phyloP scores from a whole-genome alignment of 73 alveolate species.

The Breviolum minutum region DNA sequence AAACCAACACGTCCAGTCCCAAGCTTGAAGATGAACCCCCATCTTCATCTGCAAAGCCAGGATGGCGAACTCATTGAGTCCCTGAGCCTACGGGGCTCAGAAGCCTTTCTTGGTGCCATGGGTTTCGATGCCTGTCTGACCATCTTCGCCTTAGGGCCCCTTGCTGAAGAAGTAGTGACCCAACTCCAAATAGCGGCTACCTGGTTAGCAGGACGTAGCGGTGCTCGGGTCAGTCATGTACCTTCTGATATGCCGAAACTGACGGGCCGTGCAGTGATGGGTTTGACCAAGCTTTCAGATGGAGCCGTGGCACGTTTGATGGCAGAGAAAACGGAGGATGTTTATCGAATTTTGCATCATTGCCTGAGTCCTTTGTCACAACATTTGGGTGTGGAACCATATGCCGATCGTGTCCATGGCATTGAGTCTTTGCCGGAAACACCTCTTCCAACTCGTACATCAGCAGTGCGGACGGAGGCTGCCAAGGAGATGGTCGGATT shows the following conservation, averaged over 20 bases:
- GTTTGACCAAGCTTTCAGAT: background rate
- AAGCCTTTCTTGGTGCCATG: background rate
- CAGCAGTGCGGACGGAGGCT: background rate
- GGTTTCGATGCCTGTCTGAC: slow-evolving; percentile 43
- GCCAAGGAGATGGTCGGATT: background rate
- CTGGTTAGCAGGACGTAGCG: slow-evolving; percentile 22
- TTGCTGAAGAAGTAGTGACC: background rate
- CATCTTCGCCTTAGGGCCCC: slow-evolving; percentile 45
- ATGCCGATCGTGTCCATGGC: slow-evolving; percentile 77
- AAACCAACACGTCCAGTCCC: too few relatives aligned
- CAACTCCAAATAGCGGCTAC: background rate
- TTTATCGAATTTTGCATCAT: slow-evolving; percentile 39
- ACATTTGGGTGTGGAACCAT: slow-evolving; percentile 66
- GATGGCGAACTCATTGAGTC: background rate
- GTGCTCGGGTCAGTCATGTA: slow-evolving; percentile 27
- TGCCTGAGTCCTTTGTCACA: slow-evolving; percentile 53
- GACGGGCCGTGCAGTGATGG: slow-evolving; percentile 55
- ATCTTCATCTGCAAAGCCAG: background rate
- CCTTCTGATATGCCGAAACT: background rate
- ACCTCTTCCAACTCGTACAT: background rate
- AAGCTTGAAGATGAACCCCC: too few relatives aligned
- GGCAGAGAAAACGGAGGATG: slow-evolving; percentile 70
- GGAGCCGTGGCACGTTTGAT: background rate
- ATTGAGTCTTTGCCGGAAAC: background rate
- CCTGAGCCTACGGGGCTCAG: background rate